phyloP scores from a whole-genome alignment of 441 rosid genomes.

The Arabidopsis lyrata region DNA sequence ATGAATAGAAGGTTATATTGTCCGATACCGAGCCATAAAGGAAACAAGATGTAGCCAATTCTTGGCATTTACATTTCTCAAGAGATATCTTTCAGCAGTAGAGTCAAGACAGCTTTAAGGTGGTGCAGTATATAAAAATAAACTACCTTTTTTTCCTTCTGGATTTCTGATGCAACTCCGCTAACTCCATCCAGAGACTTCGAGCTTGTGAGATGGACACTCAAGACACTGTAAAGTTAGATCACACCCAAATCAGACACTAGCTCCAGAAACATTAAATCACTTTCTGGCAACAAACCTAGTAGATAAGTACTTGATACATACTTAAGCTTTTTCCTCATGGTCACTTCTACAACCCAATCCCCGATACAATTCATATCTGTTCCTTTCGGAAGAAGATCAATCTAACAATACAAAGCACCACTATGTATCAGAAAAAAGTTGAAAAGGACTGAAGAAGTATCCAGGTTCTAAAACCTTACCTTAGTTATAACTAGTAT shows the following conservation, averaged over 20 bases:
- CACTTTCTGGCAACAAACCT: neutral
- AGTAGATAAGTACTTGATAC: slow-evolving; percentile 39
- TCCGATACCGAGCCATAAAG: neutral
- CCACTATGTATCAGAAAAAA: slow-evolving; percentile 24
- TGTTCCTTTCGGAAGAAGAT: slow-evolving; percentile 93
- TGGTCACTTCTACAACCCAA: slow-evolving; percentile 92
- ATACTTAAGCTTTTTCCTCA: slow-evolving; percentile 92
- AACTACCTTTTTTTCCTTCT: slow-evolving; percentile 88
- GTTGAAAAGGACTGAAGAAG: slow-evolving; percentile 26
- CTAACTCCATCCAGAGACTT: slow-evolving; percentile 85
- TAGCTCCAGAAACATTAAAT: slow-evolving; percentile 28
- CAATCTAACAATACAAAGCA: slow-evolving; percentile 58
- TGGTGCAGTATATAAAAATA: slow-evolving; percentile 4
- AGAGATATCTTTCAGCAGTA: neutral
- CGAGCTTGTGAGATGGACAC: slow-evolving; percentile 94
- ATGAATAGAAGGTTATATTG: neutral
- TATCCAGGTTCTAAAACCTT: neutral
- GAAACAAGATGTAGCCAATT: neutral
- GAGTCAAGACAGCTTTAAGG: neutral
- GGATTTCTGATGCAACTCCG: slow-evolving; percentile 92
- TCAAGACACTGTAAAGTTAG: slow-evolving; percentile 66
- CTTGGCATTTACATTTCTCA: neutral
- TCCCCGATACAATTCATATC: slow-evolving; percentile 94
- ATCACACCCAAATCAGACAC: slow-evolving; percentile 16
- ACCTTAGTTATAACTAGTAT: slow-evolving; percentile 94